Conservation (phyloP, 768 basidiomycete species). For the Rhodotorula graminis region DNA sequence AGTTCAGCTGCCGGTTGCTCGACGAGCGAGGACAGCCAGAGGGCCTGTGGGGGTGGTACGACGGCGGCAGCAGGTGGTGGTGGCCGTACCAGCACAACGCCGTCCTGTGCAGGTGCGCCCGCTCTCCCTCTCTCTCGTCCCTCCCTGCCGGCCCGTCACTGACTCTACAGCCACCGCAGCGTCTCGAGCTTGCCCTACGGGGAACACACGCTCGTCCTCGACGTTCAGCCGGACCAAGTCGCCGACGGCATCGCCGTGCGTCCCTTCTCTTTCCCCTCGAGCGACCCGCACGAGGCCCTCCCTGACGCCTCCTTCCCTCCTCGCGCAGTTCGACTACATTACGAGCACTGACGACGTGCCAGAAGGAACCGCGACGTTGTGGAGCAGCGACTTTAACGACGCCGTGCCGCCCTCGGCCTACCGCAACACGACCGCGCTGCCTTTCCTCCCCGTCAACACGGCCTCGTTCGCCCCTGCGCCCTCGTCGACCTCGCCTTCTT, state of each 20-base stretch:
- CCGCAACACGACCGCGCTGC: not conserved
- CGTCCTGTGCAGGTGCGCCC: not conserved
- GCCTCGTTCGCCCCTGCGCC: not conserved
- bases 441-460: not conserved
- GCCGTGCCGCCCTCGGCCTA: not conserved
- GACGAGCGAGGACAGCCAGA: not conserved
- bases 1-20: not conserved
- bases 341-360: not conserved
- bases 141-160: not conserved
- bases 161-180: not conserved
- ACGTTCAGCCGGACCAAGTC: slow-evolving; percentile 4
- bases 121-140: not conserved
- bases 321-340: not conserved
- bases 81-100: not conserved
- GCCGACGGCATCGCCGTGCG: not conserved
- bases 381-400: not conserved
- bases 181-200: not conserved
- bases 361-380: not conserved
- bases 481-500: not conserved
- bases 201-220: not conserved
- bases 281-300: not conserved
- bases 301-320: too few relatives aligned
- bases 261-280: not conserved
- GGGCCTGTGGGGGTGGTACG: not conserved
- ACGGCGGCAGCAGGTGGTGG: not conserved